These are phyloP conservation scores for Tillandsia leiboldiana DNA, from an alignment of 176 grass and related monocot species.

Conservation along the genomic window DNA sequence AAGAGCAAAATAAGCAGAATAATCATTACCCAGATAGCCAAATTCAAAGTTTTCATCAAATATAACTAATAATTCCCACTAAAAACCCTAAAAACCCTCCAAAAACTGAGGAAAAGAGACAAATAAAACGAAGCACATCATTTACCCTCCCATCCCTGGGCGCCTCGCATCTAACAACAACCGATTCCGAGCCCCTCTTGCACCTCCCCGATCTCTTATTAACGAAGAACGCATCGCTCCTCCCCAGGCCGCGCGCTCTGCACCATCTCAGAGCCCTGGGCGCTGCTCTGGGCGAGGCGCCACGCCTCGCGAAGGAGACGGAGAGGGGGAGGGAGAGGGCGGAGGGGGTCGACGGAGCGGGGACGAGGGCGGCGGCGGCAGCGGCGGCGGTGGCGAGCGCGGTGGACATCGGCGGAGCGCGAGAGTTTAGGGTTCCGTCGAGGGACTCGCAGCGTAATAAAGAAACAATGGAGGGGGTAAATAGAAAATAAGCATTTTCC, in stretches of 20 bases:
- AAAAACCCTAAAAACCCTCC: background rate
- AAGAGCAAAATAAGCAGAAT: background rate
- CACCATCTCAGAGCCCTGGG: conserved; percentile 30
- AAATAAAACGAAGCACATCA: conserved; percentile 5
- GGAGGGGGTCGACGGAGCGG: conserved; percentile 10
- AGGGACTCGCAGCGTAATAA: too few species aligned
- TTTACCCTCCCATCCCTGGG: conserved; percentile 38
- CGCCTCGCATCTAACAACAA: conserved; percentile 37
- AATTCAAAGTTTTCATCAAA: background rate
- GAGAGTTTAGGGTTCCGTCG: too few species aligned
- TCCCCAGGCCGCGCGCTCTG: conserved; percentile 19
- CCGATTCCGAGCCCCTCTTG: conserved; percentile 4
- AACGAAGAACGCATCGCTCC: conserved; percentile 1
- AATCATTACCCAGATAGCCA: background rate
- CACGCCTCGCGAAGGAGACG: conserved; percentile 10
- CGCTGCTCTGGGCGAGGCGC: background rate
- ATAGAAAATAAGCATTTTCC: too few species aligned
- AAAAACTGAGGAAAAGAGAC: background rate
- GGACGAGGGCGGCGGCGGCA: background rate
- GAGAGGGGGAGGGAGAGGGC: conserved; percentile 12
- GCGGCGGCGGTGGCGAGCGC: background rate
- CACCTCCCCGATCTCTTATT: conserved; percentile 19
- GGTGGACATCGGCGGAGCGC: background rate
- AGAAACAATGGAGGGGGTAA: too few species aligned
- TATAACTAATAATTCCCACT: background rate